Conservation (phyloP, 1,139 yeast species). For the Suhomyces chickasaworum region DNA sequence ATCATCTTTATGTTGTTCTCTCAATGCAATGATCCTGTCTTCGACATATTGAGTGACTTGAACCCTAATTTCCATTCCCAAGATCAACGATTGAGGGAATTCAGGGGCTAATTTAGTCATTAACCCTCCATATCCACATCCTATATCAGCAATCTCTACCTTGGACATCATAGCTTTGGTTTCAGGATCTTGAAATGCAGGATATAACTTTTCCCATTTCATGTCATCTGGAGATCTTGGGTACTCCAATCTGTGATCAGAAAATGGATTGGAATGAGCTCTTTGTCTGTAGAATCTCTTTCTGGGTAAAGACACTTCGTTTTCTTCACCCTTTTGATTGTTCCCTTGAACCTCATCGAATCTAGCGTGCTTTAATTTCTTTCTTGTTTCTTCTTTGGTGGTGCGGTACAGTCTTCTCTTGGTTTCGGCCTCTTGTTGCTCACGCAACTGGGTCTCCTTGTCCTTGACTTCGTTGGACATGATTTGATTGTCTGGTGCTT, state of each 20-base stretch:
- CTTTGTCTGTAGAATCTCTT: constrained; percentile 93
- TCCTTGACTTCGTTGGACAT: constrained; percentile 19
- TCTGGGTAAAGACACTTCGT: constrained; percentile 58
- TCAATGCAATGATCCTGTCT: constrained; percentile 86
- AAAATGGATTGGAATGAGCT: constrained; percentile 97
- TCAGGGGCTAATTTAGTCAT: constrained; percentile 76
- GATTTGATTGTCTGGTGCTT: too few species aligned
- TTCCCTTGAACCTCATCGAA: constrained; percentile 28
- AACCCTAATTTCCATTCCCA: constrained; percentile 97
- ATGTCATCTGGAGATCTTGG: constrained; percentile 78
- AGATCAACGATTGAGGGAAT: constrained; percentile 69
- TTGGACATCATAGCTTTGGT: constrained; percentile 46
- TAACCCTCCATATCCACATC: constrained; percentile 98
- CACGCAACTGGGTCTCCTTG: constrained; percentile 31
- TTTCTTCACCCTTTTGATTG: constrained; percentile 9
- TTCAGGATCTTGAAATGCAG: constrained; percentile 50
- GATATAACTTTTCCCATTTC: constrained; percentile 85
- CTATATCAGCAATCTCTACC: constrained; percentile 93
- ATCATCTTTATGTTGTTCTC: constrained; percentile 52
- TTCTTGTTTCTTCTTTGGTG: constrained; percentile 37
- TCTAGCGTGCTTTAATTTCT: constrained; percentile 36
- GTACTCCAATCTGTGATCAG: constrained; percentile 90
- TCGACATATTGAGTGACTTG: constrained; percentile 97
- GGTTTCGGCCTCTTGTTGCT: constrained; percentile 36
- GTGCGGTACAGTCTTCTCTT: constrained; percentile 45